Base-by-base conservation (phyloP, 805 yeast species). In the Jamesozyma piceae region DNA sequence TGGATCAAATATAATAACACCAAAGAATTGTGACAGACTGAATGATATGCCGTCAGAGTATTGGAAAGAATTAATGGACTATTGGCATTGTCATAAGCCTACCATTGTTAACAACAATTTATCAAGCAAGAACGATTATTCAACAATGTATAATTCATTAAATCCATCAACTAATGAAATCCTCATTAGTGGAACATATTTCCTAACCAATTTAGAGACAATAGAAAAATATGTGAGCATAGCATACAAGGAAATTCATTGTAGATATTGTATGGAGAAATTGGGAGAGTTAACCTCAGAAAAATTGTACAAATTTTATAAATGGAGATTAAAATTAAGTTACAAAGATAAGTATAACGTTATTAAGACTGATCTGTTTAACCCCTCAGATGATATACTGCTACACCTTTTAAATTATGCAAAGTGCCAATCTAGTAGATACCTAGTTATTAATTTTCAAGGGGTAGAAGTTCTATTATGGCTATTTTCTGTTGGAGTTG, bases 11-110 rank as follows among this genome's bases (percentile, higher is more conserved):
- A 35, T 50, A 29, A 43, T 52, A 29, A 37, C 28, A 3, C 18
- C 43, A 13, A 35, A 29, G 3, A 52, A 57, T 29, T 55, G 54
- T 33, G 20, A 31, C 5, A 52, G 42, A 22, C 19, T 61, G 9
- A 54, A 53, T 42, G 84, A 84, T 31, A 75, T 90, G 79, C 98
- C 98, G 0, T 82, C 95, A 1, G 97, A 88, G 55, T 68, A 77
- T 38, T 90, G 98, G 98, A 77, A 82, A 13, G 98, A 90, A 58
- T 66, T 92, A 73, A 82, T 90, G 95, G 97, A 90, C 44, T 83
- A 82, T 50, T 90, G 98, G 98, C 97, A 90, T 59, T 90, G 98
- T 57, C 97, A 90, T 56, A 82, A 82, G 53, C 94, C 94, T 0
- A 59, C 30, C 3, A 35, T 33, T 5, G 13, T 63, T 34, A 46